Evolutionary conservation across 2,329 filamentous ascomycete genomes (phyloP).

Genomic region (Aspergillus tanneri): DNA sequence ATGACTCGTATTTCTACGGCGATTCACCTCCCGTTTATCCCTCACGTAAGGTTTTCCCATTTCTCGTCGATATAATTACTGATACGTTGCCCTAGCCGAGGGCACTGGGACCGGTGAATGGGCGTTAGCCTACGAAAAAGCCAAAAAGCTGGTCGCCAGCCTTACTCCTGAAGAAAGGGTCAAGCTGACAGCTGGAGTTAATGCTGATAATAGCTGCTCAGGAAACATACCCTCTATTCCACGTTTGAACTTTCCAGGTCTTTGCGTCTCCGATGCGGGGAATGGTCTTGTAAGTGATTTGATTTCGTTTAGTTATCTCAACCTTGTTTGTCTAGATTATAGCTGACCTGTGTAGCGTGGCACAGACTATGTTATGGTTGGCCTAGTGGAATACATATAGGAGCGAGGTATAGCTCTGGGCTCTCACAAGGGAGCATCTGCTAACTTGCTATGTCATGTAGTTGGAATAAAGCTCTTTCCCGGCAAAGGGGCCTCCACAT

Average conservation of each 20-base stretch:
- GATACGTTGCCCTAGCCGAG: constrained; percentile 13
- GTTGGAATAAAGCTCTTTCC: constrained; percentile 40
- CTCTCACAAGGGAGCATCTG: not conserved
- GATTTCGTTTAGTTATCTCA: not conserved
- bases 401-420: constrained; percentile 32
- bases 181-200: constrained; percentile 32
- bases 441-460: not conserved
- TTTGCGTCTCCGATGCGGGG: constrained; percentile 46
- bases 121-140: constrained; percentile 38
- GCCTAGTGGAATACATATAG: constrained; percentile 24
- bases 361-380: constrained; percentile 28
- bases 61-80: not conserved
- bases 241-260: constrained; percentile 34
- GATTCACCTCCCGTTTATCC: constrained; percentile 26
- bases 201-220: constrained; percentile 28
- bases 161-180: constrained; percentile 46
- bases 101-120: constrained; percentile 34
- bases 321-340: no score
- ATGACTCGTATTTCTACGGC: constrained; percentile 26
- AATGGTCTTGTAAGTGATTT: constrained; percentile 37
- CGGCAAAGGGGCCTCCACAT: constrained; percentile 32
- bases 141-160: constrained; percentile 39
- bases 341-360: constrained; percentile 25
- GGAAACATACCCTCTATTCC: constrained; percentile 34
- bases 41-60: constrained; percentile 16